These are phyloP conservation scores for Laburnicola sp. DNA, from an alignment of 2,329 filamentous ascomycete genomes.

Conservation along the genomic window DNA sequence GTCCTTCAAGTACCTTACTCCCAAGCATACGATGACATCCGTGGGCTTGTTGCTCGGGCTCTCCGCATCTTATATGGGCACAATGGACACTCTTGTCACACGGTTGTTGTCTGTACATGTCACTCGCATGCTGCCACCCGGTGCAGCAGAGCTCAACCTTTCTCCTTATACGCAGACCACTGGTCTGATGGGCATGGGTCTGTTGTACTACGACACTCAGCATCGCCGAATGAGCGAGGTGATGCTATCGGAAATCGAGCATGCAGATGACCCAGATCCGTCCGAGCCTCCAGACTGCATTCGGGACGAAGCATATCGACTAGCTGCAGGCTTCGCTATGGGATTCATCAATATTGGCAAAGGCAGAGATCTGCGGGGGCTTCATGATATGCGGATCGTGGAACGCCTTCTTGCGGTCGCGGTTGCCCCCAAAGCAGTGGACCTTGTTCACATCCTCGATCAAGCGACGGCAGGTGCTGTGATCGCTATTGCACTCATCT, in stretches of 20 bases:
- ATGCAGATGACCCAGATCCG: conserved; percentile 77
- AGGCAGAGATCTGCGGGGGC: conserved; percentile 80
- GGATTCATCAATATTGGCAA: conserved; percentile 94
- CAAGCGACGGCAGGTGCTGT: conserved; percentile 92
- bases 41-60: conserved; percentile 91
- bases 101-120: conserved; percentile 93
- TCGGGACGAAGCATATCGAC: conserved; percentile 91
- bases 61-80: conserved; percentile 91
- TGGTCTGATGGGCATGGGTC: conserved; percentile 93
- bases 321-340: conserved; percentile 90
- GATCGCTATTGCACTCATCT: conserved; percentile 86
- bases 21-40: conserved; percentile 98
- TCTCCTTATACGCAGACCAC: conserved; percentile 93
- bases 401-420: conserved; percentile 85
- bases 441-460: conserved; percentile 89
- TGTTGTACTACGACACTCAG: conserved; percentile 92
- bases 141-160: conserved; percentile 90
- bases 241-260: conserved; percentile 96
- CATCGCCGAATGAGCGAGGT: conserved; percentile 98
- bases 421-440: conserved; percentile 85
- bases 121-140: conserved; percentile 87
- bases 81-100: conserved; percentile 95
- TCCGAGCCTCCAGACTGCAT: conserved; percentile 71
- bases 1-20: conserved; percentile 97
- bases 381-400: conserved; percentile 91